Conservation (phyloP, 2,329 filamentous ascomycete genomes). For the Thyridium curvatum region DNA sequence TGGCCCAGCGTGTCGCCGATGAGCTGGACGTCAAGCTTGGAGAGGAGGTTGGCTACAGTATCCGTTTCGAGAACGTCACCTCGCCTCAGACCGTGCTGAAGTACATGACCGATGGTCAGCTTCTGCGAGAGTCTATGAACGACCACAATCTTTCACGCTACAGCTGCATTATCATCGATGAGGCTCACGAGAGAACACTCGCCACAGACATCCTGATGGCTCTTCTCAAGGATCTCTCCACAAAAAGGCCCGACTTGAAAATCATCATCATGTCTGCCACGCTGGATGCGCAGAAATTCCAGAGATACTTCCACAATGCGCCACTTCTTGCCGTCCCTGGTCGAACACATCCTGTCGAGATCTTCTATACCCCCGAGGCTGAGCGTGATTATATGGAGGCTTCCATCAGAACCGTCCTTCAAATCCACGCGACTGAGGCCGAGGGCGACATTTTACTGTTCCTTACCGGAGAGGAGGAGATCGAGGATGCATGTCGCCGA, state of each 20-base stretch:
- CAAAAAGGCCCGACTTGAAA: constrained; percentile 82
- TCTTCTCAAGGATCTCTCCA: constrained; percentile 82
- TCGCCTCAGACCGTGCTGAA: constrained; percentile 85
- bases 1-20: constrained; percentile 93
- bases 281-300: constrained; percentile 95
- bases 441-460: constrained; percentile 94
- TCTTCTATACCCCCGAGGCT: constrained; percentile 95
- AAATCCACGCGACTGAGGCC: constrained; percentile 88
- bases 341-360: constrained; percentile 92
- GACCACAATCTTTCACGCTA: constrained; percentile 89
- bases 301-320: constrained; percentile 92
- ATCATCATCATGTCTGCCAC: constrained; percentile 99
- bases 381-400: constrained; percentile 97
- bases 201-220: constrained; percentile 98
- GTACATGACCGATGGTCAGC: constrained; percentile 99
- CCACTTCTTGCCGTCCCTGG: constrained; percentile 91
- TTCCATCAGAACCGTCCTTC: constrained; percentile 85
- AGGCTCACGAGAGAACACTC: constrained; percentile 95
- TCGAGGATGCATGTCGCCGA: constrained; percentile 92
- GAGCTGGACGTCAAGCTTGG: constrained; percentile 93
- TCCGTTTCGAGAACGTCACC: constrained; percentile 96
- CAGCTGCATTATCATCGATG: constrained; percentile 96
- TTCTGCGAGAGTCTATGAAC: constrained; percentile 92
- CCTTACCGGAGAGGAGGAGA: constrained; percentile 96
- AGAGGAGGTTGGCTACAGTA: constrained; percentile 95